Evolutionary conservation across 805 yeast species (phyloP).

Genomic region (Saturnispora besseyi): DNA sequence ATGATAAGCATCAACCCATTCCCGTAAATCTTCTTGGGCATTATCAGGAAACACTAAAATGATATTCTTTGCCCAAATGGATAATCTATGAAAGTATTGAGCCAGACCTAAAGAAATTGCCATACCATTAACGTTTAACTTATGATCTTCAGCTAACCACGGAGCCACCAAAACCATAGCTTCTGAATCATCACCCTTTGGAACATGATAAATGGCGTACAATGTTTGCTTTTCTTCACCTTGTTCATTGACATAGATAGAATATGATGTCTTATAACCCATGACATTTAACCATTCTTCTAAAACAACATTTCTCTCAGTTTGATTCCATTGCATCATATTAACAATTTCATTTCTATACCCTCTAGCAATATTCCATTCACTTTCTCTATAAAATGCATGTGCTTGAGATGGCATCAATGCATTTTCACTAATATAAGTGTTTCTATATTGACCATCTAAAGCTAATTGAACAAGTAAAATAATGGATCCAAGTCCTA

Average conservation of each 20-base stretch:
- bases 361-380: slow-evolving; percentile 88
- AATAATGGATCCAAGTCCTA: slow-evolving; percentile 38
- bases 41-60: slow-evolving; percentile 77
- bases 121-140: slow-evolving; percentile 70
- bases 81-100: slow-evolving; percentile 73
- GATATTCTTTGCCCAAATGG: slow-evolving; percentile 93
- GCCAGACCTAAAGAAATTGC: slow-evolving; percentile 66
- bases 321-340: slow-evolving; percentile 27
- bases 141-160: slow-evolving; percentile 61
- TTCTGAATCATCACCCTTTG: slow-evolving; percentile 94
- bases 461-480: slow-evolving; percentile 64
- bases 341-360: slow-evolving; percentile 51
- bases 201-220: slow-evolving; percentile 83
- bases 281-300: slow-evolving; percentile 55
- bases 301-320: slow-evolving; percentile 38
- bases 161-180: slow-evolving; percentile 88
- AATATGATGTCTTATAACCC: slow-evolving; percentile 58
- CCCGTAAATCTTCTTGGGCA: slow-evolving; percentile 55
- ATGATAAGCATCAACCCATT: slow-evolving; percentile 95
- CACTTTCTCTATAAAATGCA: slow-evolving; percentile 84
- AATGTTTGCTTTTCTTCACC: slow-evolving; percentile 26
- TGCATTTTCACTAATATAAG: slow-evolving; percentile 93
- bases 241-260: slow-evolving; percentile 19
- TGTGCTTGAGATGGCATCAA: slow-evolving; percentile 94
- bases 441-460: slow-evolving; percentile 72